Base-by-base conservation (phyloP, 2,329 filamentous ascomycete species). In the Ophiostoma ulmi region DNA sequence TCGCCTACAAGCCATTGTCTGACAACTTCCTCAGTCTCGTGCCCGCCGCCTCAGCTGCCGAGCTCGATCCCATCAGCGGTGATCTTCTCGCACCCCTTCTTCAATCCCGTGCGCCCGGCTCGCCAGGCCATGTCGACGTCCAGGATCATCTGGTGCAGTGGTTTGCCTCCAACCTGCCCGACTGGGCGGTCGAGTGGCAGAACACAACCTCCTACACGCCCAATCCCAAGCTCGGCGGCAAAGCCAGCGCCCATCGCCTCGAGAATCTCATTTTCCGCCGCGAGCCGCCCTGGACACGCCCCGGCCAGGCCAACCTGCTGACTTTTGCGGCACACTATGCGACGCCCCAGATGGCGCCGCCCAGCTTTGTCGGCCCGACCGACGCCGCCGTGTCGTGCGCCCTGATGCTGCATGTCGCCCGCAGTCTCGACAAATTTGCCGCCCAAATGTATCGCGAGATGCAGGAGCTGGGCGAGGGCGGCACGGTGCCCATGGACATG, bases 321-420 rank as follows among this genome's bases (percentile, higher is more conserved):
- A 92, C 91, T 4, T 82, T 96, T 67, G 93, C 92, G 10, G 93
- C 92, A 44, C 93, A 96, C 77, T 96, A 94, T 78, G 92, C 96
- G 76, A 91, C 72, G 87, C 78, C 93, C 93, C 31, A 26, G 80
- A 82, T 90, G 66, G 82, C 82, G 20, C 91, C 92, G 0, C 78
- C 87, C 68, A 91, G 90, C 0, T 96, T 95, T 77, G 91, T 96
- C 68, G 93, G 93, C 1, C 93, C 92, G 0, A 94, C 88, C 17
- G 93, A 97, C 77, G 93, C 90, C 74, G 92, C 93, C 0, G 93
- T 88, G 11, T 92, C 93, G 22, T 95, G 92, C 78, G 93, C 92
- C 0, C 92, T 96, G 82, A 83, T 97, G 72, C 85, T 96, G 86
- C 90, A 94, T 79, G 87, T 89, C 13, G 90, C 92, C 72, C 83